phyloP scores from a whole-genome alignment of 352 stramenopile species.

The Salisapilia sapeloensis region DNA sequence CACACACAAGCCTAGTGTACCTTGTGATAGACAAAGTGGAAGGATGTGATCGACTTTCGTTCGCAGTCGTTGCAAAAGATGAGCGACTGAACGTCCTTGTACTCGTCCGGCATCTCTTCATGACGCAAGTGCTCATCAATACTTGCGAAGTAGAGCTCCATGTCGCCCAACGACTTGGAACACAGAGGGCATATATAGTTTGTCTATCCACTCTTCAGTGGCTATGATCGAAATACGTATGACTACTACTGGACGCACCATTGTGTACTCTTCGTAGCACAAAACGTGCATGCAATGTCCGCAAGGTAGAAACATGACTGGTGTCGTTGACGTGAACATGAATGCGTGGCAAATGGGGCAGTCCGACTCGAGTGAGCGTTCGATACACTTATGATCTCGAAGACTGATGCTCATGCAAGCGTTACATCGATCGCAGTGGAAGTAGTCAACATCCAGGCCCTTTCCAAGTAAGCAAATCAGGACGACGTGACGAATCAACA shows the following conservation, averaged over 20 bases:
- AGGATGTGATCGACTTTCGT: slow-evolving; percentile 64
- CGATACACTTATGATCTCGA: slow-evolving; percentile 88
- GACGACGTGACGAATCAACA: not conserved
- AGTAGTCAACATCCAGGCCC: slow-evolving; percentile 93
- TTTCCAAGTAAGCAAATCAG: slow-evolving; percentile 5
- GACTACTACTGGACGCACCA: slow-evolving; percentile 11
- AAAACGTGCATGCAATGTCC: slow-evolving; percentile 94
- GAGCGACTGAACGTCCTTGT: slow-evolving; percentile 46
- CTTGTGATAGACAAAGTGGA: slow-evolving; percentile 82
- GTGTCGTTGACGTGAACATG: slow-evolving; percentile 93
- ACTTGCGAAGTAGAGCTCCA: slow-evolving; percentile 80
- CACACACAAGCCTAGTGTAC: slow-evolving; percentile 6
- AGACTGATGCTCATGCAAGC: slow-evolving; percentile 89
- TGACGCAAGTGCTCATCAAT: slow-evolving; percentile 70
- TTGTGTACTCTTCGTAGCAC: slow-evolving; percentile 91
- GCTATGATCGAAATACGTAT: too few relatives aligned
- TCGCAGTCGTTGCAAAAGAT: slow-evolving; percentile 81
- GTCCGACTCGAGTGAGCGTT: slow-evolving; percentile 88
- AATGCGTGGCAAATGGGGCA: slow-evolving; percentile 91
- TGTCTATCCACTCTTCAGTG: too few relatives aligned
- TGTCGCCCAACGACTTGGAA: slow-evolving; percentile 90
- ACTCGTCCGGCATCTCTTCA: slow-evolving; percentile 67
- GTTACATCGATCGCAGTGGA: slow-evolving; percentile 97
- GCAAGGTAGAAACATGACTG: slow-evolving; percentile 88
- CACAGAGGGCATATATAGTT: slow-evolving; percentile 93